Conservation (phyloP, 345 rosid genomes). For the Crucihimalaya himalaica region DNA sequence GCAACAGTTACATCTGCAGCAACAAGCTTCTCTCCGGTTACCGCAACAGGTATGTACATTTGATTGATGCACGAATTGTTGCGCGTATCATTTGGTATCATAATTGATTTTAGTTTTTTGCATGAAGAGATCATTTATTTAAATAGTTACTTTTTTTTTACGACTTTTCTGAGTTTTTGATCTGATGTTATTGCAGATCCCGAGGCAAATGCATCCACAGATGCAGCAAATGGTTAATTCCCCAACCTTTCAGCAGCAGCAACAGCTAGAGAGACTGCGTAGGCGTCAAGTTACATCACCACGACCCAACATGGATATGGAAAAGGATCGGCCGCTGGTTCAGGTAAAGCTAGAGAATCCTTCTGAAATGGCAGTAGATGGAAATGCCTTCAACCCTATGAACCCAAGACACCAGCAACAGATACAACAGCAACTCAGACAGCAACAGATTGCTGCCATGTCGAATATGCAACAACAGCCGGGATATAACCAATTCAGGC, state of each 20-base stretch:
- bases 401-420: constrained; percentile 61
- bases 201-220: constrained; percentile 73
- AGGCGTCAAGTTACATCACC: constrained; percentile 62
- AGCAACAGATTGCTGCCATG: constrained; percentile 70
- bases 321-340: constrained; percentile 71
- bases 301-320: constrained; percentile 65
- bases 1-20: constrained; percentile 70
- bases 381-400: constrained; percentile 58
- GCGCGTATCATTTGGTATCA: not conserved
- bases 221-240: constrained; percentile 74
- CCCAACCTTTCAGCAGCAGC: constrained; percentile 61
- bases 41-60: constrained; percentile 68
- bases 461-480: constrained; percentile 67
- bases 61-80: not conserved
- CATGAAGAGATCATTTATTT: not conserved
- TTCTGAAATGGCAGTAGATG: constrained; percentile 65
- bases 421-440: constrained; percentile 64
- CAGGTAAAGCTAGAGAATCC: constrained; percentile 81
- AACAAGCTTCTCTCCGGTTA: constrained; percentile 60
- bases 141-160: not conserved
- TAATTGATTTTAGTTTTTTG: not conserved
- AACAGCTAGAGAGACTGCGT: constrained; percentile 62
- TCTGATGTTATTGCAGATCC: constrained; percentile 48
- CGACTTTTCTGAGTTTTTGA: constrained; percentile 9
- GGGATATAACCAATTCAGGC: constrained; percentile 66